Evolutionary conservation across 2,329 filamentous ascomycete genomes (phyloP).

Genomic region (Penicillium frequentans): DNA sequence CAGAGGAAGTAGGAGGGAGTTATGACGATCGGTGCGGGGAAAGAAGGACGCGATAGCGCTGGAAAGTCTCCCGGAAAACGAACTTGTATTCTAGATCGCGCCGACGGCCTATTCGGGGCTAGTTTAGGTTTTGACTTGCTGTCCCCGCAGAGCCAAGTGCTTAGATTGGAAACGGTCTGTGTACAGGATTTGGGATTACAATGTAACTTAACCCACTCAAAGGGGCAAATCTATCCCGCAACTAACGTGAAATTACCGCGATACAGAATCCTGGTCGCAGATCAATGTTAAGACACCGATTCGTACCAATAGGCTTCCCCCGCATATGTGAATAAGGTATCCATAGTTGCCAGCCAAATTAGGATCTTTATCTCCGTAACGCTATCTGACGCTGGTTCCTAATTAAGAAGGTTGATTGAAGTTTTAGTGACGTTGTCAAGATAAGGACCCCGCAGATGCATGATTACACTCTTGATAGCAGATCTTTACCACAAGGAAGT

Average conservation of each 20-base stretch:
- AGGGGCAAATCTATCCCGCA: slow-evolving; percentile 1
- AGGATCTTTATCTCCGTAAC: not conserved
- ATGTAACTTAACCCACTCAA: slow-evolving; percentile 1
- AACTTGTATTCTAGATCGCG: not conserved
- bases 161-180: not conserved
- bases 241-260: not conserved
- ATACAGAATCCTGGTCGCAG: not conserved
- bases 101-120: not conserved
- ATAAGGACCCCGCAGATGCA: not conserved
- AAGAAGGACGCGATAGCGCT: not conserved
- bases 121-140: not conserved
- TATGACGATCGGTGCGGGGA: slow-evolving; percentile 7
- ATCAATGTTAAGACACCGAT: not conserved
- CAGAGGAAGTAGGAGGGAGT: not conserved
- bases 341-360: not conserved
- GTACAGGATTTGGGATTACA: not conserved
- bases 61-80: not conserved
- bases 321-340: not conserved
- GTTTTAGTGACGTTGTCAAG: not conserved
- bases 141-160: not conserved
- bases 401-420: not conserved
- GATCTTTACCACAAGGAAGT: not conserved
- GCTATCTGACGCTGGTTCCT: not conserved
- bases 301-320: not conserved
- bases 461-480: not conserved